Evolutionary conservation across 306 rosid species (phyloP).

Genomic region (Prunus armeniaca): DNA sequence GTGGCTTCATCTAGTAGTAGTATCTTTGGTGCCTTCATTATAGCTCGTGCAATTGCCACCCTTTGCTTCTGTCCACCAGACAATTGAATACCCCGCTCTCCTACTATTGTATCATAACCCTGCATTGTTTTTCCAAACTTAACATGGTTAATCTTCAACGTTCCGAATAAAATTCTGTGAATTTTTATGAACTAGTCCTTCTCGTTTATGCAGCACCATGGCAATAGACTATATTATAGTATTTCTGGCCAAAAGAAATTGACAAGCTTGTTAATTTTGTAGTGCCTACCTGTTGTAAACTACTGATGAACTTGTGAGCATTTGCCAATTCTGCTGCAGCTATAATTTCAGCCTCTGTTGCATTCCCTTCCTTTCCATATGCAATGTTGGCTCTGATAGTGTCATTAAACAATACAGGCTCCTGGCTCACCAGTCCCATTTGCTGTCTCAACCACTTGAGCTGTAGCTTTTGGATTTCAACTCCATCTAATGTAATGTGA

Average conservation of each 20-base stretch:
- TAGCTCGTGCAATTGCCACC: constrained; percentile 68
- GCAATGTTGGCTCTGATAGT: constrained; percentile 59
- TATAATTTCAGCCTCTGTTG: constrained; percentile 56
- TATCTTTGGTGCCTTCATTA: constrained; percentile 58
- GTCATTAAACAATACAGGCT: constrained; percentile 57
- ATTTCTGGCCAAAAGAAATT: background rate
- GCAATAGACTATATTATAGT: background rate
- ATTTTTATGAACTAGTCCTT: background rate
- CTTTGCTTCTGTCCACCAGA: constrained; percentile 72
- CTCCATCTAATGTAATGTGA: constrained; percentile 53
- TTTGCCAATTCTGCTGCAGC: constrained; percentile 64
- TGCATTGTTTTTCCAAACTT: constrained; percentile 20
- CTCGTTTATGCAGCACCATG: background rate
- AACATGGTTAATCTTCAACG: background rate
- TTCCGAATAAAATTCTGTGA: background rate
- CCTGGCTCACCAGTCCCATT: constrained; percentile 73
- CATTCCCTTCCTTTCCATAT: constrained; percentile 61
- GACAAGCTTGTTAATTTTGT: background rate
- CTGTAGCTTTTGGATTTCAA: constrained; percentile 43
- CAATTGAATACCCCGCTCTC: constrained; percentile 56
- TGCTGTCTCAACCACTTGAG: constrained; percentile 64
- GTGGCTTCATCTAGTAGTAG: constrained; percentile 70
- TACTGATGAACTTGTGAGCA: constrained; percentile 61
- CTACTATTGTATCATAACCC: constrained; percentile 60
- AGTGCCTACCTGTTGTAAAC: constrained; percentile 50